A percentile compares a stretch with the other conserved stretches of the same genome.
Evolutionary conservation across 1,284 basidiomycete species (phyloP).

Genomic region (Agroathelia rolfsii): DNA sequence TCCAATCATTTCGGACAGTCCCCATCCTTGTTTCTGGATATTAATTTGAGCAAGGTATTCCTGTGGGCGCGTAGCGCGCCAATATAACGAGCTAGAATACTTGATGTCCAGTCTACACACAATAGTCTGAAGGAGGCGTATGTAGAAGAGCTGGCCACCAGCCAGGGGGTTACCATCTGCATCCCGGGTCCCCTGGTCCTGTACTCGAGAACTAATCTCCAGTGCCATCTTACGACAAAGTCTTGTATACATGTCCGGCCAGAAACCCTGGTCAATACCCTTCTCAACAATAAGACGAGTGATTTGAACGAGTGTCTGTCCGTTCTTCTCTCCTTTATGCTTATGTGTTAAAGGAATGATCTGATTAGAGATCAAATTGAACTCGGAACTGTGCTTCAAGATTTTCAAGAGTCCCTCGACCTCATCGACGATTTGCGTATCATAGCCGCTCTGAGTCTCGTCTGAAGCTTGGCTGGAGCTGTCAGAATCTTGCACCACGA

Average conservation of each 20-base stretch:
- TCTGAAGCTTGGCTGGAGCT: no score
- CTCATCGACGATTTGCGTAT: no score
- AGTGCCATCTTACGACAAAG: conserved; percentile 63
- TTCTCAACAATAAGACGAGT: conserved; percentile 73
- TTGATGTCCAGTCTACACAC: conserved; percentile 45
- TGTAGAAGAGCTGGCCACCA: conserved; percentile 58
- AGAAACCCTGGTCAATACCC: conserved; percentile 68
- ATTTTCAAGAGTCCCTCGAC: conserved; percentile 65
- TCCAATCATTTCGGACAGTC: conserved; percentile 72
- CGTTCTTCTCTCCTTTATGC: conserved; percentile 59
- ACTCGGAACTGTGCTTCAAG: conserved; percentile 69
- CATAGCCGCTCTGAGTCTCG: no score
- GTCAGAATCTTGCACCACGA: no score
- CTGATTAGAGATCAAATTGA: conserved; percentile 64
- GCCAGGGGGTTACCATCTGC: conserved; percentile 47
- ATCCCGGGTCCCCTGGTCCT: conserved; percentile 42
- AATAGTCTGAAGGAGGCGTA: conserved; percentile 61
- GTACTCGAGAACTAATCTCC: conserved; percentile 48
- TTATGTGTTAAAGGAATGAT: conserved; percentile 69
- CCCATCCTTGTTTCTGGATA: conserved; percentile 64
- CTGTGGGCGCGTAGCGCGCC: conserved; percentile 61
- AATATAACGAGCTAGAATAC: conserved; percentile 16
- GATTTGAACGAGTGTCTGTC: conserved; percentile 62
- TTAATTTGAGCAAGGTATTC: no score
- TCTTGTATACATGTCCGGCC: conserved; percentile 73